phyloP scores from a whole-genome alignment of 2,329 filamentous ascomycete species.

The Neodidymelliopsis sp. region DNA sequence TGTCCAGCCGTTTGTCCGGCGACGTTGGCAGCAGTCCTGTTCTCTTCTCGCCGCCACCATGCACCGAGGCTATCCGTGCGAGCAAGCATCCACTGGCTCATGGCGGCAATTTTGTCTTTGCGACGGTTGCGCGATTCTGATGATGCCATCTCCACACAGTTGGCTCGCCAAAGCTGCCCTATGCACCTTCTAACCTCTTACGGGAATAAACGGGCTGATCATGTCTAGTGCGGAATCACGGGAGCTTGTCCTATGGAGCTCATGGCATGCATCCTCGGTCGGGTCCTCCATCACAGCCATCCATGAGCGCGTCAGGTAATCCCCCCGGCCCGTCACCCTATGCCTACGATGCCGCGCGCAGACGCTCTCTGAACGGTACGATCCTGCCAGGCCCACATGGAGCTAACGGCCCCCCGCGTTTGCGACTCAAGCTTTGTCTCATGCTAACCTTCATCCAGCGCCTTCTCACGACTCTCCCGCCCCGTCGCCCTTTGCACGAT shows the following conservation, averaged over 20 bases:
- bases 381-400: constrained; percentile 44
- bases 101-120: constrained; percentile 11
- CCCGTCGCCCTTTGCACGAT: constrained; percentile 52
- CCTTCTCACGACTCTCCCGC: constrained; percentile 50
- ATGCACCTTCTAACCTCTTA: constrained; percentile 17
- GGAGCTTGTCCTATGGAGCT: constrained; percentile 35
- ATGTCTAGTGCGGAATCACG: constrained; percentile 41
- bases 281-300: constrained; percentile 44
- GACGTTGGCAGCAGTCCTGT: not conserved
- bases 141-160: constrained; percentile 33
- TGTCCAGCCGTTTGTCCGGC: not conserved
- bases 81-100: not conserved
- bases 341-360: constrained; percentile 53
- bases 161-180: constrained; percentile 30
- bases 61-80: not conserved
- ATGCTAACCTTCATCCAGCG: constrained; percentile 41
- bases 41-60: not conserved
- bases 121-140: constrained; percentile 27
- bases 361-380: constrained; percentile 53
- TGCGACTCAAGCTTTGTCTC: constrained; percentile 22
- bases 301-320: constrained; percentile 44
- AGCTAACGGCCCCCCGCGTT: constrained; percentile 40
- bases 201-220: constrained; percentile 29
- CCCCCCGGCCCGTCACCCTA: constrained; percentile 48
- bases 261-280: constrained; percentile 38